Conservation (phyloP, 345 rosid species). For the Physaria fendleri region DNA sequence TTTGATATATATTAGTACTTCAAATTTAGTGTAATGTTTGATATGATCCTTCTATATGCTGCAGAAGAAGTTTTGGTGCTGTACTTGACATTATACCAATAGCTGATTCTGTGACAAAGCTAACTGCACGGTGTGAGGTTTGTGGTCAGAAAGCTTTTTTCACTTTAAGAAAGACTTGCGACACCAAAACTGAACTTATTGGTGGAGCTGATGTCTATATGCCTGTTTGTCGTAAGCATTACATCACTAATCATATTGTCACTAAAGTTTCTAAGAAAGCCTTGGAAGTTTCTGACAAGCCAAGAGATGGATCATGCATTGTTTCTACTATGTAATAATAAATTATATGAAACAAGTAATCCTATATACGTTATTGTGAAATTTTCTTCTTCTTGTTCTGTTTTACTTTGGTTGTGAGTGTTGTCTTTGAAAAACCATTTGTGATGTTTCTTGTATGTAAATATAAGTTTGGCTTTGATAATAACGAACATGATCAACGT, state of each 20-base stretch:
- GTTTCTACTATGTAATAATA: conserved; percentile 11
- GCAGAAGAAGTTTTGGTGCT: conserved; percentile 81
- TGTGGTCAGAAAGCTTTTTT: conserved; percentile 80
- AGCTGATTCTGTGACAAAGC: conserved; percentile 72
- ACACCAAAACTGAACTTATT: conserved; percentile 57
- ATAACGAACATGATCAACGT: background rate
- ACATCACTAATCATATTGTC: conserved; percentile 43
- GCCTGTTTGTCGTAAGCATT: conserved; percentile 89
- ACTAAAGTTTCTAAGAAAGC: conserved; percentile 32
- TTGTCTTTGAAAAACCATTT: background rate
- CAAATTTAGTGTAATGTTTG: background rate
- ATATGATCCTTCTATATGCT: background rate
- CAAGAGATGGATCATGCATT: conserved; percentile 15
- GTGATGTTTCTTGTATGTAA: background rate
- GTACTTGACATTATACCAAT: conserved; percentile 77
- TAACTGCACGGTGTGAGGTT: conserved; percentile 74
- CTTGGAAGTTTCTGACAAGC: conserved; percentile 25
- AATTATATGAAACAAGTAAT: background rate
- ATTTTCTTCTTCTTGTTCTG: background rate
- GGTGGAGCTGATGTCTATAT: conserved; percentile 79
- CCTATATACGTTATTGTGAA: background rate
- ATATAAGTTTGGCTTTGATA: background rate
- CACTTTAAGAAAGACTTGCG: conserved; percentile 61
- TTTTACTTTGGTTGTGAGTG: background rate
- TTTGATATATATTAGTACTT: background rate